A percentile compares a stretch with the other conserved stretches of the same genome.
These are phyloP conservation scores for Coemansia erecta DNA, from an alignment of 192 early-diverging fungal genomes.

Conservation along the genomic window DNA sequence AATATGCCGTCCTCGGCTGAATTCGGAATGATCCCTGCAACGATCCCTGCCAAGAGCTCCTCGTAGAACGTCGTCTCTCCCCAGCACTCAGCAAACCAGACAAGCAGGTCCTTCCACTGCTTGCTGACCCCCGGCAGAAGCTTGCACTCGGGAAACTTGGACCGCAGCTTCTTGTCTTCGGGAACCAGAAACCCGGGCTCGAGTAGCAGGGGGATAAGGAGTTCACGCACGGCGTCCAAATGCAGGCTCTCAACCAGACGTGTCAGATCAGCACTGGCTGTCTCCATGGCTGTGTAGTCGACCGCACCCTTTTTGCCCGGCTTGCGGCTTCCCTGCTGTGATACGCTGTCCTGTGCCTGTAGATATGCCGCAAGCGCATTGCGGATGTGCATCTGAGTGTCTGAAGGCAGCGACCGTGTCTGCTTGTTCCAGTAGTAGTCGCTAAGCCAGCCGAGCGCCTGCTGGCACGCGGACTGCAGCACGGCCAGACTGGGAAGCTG, in stretches of 20 bases:
- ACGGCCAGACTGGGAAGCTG: conserved; percentile 58
- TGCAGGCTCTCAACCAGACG: conserved; percentile 42
- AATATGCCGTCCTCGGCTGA: conserved; percentile 27
- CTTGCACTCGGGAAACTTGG: conserved; percentile 34
- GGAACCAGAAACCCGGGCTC: conserved; percentile 60
- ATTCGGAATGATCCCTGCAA: conserved; percentile 22
- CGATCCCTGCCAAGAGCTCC: conserved; percentile 33
- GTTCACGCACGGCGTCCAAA: conserved; percentile 44
- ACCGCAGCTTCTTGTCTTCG: conserved; percentile 54
- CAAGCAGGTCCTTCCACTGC: conserved; percentile 49
- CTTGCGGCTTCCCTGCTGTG: conserved; percentile 9
- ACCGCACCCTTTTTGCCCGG: neutral
- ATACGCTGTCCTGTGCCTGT: neutral
- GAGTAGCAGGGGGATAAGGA: conserved; percentile 55
- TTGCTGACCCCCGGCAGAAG: conserved; percentile 40
- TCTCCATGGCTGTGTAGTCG: conserved; percentile 5
- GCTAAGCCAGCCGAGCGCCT: conserved; percentile 60
- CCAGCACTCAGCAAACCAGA: conserved; percentile 43
- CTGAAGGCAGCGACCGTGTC: conserved; percentile 28
- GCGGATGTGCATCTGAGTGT: conserved; percentile 31
- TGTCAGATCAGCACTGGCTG: conserved; percentile 27
- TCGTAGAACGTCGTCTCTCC: conserved; percentile 36
- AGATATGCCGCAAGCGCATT: conserved; percentile 27
- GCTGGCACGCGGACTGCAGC: conserved; percentile 52
- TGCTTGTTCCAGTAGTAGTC: conserved; percentile 57